Conservation (phyloP, 768 basidiomycete species). For the Sporobolomyces roseus region DNA sequence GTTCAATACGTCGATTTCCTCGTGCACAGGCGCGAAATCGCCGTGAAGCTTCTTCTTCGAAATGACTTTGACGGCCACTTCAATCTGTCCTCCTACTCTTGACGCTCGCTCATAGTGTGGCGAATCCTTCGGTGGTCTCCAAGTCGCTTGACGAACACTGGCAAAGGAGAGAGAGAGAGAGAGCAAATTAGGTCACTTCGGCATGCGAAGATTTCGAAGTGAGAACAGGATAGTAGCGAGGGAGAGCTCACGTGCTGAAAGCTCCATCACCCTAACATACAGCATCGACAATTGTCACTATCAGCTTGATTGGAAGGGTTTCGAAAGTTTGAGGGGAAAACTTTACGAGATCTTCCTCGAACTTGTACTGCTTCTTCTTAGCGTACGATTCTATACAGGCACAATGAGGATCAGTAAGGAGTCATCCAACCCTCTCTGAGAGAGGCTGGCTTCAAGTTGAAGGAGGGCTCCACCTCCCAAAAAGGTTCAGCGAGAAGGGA, state of each 20-base stretch:
- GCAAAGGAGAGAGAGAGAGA: background rate
- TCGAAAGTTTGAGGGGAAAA: constrained; percentile 55
- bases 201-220: background rate
- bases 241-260: constrained; percentile 62
- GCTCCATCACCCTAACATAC: constrained; percentile 72
- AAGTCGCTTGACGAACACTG: constrained; percentile 63
- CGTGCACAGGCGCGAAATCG: constrained; percentile 65
- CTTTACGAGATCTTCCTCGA: constrained; percentile 41
- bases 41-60: constrained; percentile 82
- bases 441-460: background rate
- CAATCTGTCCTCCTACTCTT: constrained; percentile 41
- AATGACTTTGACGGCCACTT: constrained; percentile 60
- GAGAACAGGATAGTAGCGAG: background rate
- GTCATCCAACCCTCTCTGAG: background rate
- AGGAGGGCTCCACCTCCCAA: background rate
- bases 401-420: background rate
- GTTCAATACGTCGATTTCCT: constrained; percentile 85
- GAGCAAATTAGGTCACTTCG: background rate
- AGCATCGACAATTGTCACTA: too few species aligned
- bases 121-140: constrained; percentile 47
- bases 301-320: too few species aligned
- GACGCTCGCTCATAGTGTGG: constrained; percentile 38
- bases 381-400: constrained; percentile 56
- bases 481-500: background rate
- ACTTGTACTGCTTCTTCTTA: constrained; percentile 66